Conservation (phyloP, 768 basidiomycete species). For the Clavaria fumosa region DNA sequence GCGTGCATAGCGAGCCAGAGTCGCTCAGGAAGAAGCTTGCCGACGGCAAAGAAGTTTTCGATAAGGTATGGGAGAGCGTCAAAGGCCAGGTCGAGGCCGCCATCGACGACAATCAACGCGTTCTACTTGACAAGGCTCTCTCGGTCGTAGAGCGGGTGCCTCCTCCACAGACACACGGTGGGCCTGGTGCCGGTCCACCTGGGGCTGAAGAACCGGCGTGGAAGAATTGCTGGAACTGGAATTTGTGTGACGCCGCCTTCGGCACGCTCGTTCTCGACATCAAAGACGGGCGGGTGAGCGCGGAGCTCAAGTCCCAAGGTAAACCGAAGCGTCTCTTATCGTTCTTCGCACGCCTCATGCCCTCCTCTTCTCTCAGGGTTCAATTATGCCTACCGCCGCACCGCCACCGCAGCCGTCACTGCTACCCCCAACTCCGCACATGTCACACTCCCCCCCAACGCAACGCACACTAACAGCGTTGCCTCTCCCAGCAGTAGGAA, state of each 20-base stretch:
- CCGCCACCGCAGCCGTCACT: slow-evolving; percentile 28
- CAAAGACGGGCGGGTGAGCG: slow-evolving; percentile 83
- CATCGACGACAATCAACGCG: slow-evolving; percentile 80
- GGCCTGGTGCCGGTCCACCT: slow-evolving; percentile 30
- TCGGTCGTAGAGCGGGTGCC: slow-evolving; percentile 75
- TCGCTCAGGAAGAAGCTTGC: slow-evolving; percentile 70
- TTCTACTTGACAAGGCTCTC: slow-evolving; percentile 79
- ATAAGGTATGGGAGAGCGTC: slow-evolving; percentile 91
- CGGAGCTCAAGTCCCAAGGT: slow-evolving; percentile 90
- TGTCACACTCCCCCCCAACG: slow-evolving; percentile 30
- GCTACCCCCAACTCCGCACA: slow-evolving; percentile 44
- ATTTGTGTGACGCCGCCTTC: slow-evolving; percentile 89
- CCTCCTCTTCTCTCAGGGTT: slow-evolving; percentile 41
- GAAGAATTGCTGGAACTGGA: slow-evolving; percentile 99
- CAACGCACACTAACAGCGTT: no score
- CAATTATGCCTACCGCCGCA: slow-evolving; percentile 88
- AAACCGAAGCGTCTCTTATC: slow-evolving; percentile 10
- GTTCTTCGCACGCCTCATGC: slow-evolving; percentile 1
- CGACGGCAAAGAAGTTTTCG: slow-evolving; percentile 67
- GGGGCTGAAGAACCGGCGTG: slow-evolving; percentile 80
- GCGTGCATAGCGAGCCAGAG: slow-evolving; percentile 80
- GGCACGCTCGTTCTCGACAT: slow-evolving; percentile 80
- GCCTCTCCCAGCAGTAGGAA: no score
- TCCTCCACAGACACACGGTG: slow-evolving; percentile 28
- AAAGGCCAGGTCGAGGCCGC: slow-evolving; percentile 82